Conservation (phyloP, 108 stramenopile species). For the Schizochytrium sp. region DNA sequence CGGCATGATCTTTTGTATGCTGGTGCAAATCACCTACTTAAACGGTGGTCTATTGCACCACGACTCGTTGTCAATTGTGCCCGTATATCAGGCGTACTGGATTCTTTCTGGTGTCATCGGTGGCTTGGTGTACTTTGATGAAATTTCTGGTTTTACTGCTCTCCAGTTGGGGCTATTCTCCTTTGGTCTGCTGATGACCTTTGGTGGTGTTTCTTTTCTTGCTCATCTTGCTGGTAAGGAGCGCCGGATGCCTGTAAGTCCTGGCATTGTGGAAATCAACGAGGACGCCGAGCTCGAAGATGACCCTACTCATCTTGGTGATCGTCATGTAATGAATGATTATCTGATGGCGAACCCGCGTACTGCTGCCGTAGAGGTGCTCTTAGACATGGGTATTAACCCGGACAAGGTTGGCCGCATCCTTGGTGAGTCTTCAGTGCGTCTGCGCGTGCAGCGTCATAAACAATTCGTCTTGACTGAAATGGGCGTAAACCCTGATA, state of each 20-base stretch:
- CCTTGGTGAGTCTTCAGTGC: neutral
- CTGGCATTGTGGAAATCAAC: neutral
- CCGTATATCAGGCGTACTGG: constrained; percentile 73
- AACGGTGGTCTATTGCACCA: constrained; percentile 72
- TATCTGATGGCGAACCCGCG: constrained; percentile 39
- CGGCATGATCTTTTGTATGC: constrained; percentile 52
- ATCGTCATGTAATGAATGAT: constrained; percentile 8
- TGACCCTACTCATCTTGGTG: neutral
- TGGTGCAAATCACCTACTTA: constrained; percentile 70
- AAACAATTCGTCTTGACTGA: constrained; percentile 1
- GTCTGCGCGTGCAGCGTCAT: constrained; percentile 42
- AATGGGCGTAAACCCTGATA: constrained; percentile 47
- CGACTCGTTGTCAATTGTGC: constrained; percentile 71
- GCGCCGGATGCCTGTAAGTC: neutral
- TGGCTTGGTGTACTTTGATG: constrained; percentile 74
- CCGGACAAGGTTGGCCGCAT: constrained; percentile 25
- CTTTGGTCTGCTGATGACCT: neutral
- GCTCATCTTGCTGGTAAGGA: constrained; percentile 29
- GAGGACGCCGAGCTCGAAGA: neutral
- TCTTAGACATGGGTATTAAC: constrained; percentile 43
- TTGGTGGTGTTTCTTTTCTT: neutral
- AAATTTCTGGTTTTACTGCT: constrained; percentile 52
- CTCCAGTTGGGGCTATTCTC: constrained; percentile 32
- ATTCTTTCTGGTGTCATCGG: constrained; percentile 70
- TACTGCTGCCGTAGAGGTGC: constrained; percentile 44